Base-by-base conservation (phyloP, 176 grass and related monocot genomes). In the Phyllostachys edulis region DNA sequence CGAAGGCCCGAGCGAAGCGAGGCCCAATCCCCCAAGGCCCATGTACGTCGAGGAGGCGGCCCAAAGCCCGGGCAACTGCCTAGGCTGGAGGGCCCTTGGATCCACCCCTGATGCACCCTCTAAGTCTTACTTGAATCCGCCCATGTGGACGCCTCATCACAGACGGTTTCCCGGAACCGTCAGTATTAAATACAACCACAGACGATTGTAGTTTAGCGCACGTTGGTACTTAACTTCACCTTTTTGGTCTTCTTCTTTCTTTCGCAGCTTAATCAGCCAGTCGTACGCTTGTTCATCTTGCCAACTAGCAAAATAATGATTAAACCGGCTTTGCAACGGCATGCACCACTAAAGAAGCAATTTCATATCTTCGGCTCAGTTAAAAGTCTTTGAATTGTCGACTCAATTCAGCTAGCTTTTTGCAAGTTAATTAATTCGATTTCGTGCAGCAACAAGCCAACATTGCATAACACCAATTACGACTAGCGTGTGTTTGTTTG, bases 231-330 rank as follows among this genome's bases (percentile, higher is more conserved):
- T 15, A 41, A 1, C 61, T 80, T 60, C 2, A 13, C 21, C 52
- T 69, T 82, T 70, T 32, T 41, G 69, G 44, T 9, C n/a, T 63
- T 13, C 3, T 38, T 32, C 40, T 32, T 64, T 38, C 34, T 80
- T 72, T 65, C 24, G 34, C 52, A 54, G 38, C 21, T 36, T 20
- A 64, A 27, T 56, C 10, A 55, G 7, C 26, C 55, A 78, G 85
- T 72, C 73, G 12, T 36, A 74, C 55, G 55, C 73, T 78, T 77
- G 42, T 78, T 70, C 75, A 40, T 77, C 66, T 79, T 88, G 80
- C 55, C 57, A 78, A 83, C 86, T 42, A 54, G 62, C 46, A 51
- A 23, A 61, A 51, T 15, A 16, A 56, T 78, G 67, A 79, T 73
- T 73, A 36, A 61, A 47, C 59, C 49, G 20, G 78, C 69, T 80